Conservation (phyloP, 176 grass and related monocot genomes). For the Cenchrus purpureus region DNA sequence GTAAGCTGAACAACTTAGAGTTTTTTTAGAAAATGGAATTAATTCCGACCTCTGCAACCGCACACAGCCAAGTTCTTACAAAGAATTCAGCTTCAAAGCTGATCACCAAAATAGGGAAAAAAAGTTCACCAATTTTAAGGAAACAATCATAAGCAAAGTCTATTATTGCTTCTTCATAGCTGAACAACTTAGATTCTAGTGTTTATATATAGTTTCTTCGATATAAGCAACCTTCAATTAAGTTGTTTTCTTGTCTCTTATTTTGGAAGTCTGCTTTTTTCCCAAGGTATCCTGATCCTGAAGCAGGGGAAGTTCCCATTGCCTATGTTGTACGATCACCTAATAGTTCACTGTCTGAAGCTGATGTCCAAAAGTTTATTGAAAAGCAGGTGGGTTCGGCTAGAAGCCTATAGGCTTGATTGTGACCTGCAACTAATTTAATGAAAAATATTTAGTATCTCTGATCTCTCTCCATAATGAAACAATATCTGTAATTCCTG, state of each 20-base stretch:
- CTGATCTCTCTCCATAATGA: too few relatives aligned
- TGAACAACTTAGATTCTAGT: constrained; percentile 9
- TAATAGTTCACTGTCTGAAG: constrained; percentile 65
- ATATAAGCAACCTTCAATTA: not conserved
- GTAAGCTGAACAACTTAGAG: constrained; percentile 52
- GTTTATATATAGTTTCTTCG: not conserved
- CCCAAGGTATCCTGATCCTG: constrained; percentile 78
- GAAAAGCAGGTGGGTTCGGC: constrained; percentile 58
- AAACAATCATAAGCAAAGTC: too few relatives aligned
- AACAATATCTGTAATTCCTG: too few relatives aligned
- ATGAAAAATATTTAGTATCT: not conserved
- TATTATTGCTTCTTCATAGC: constrained; percentile 12
- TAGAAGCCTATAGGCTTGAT: not conserved
- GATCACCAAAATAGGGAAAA: too few relatives aligned
- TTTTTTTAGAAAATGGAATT: too few relatives aligned
- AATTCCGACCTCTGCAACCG: too few relatives aligned
- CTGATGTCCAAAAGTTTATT: constrained; percentile 79
- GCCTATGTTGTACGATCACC: constrained; percentile 83
- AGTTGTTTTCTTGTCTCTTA: constrained; percentile 28
- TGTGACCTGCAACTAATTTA: not conserved
- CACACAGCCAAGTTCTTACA: too few relatives aligned
- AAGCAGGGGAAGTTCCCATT: constrained; percentile 91
- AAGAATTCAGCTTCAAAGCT: too few relatives aligned
- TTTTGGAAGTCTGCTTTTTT: constrained; percentile 26
- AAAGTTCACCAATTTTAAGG: too few relatives aligned